These are phyloP conservation scores for Podila minutissima DNA, from an alignment of 192 early-diverging fungal genomes.

Conservation along the genomic window DNA sequence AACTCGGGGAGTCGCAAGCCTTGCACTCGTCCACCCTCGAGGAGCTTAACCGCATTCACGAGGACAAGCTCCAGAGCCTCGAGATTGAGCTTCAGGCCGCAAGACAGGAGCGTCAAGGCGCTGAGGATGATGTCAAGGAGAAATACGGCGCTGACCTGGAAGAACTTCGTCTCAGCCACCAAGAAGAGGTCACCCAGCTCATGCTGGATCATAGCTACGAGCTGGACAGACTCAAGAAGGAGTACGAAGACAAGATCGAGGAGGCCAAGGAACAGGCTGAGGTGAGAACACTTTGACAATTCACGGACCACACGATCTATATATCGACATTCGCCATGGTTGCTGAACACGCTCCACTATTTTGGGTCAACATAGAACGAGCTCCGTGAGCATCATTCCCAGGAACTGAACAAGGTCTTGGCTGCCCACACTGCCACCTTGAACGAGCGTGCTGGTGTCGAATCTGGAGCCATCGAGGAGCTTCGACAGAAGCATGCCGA, in stretches of 20 bases:
- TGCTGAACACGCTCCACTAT: too few species aligned
- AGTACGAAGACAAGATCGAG: slow-evolving; percentile 35
- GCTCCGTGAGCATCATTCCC: slow-evolving; percentile 28
- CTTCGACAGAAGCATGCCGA: slow-evolving; percentile 37
- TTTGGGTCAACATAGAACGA: slow-evolving; percentile 12
- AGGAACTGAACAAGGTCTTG: slow-evolving; percentile 23
- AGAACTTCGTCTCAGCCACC: slow-evolving; percentile 28
- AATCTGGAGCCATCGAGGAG: slow-evolving; percentile 35
- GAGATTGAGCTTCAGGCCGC: slow-evolving; percentile 49
- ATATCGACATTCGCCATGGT: too few species aligned
- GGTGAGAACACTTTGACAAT: slow-evolving; percentile 6
- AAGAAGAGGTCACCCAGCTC: slow-evolving; percentile 27
- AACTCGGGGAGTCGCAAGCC: slow-evolving; percentile 44
- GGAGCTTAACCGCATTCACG: slow-evolving; percentile 47
- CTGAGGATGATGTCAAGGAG: slow-evolving; percentile 32
- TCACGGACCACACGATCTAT: neutral
- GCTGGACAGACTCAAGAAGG: slow-evolving; percentile 21
- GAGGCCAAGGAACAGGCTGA: slow-evolving; percentile 41
- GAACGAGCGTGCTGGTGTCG: slow-evolving; percentile 45
- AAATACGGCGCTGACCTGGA: slow-evolving; percentile 41
- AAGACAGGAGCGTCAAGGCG: slow-evolving; percentile 34
- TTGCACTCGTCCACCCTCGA: slow-evolving; percentile 40
- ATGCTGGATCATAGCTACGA: slow-evolving; percentile 27
- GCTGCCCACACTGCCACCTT: slow-evolving; percentile 38
- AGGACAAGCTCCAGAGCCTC: slow-evolving; percentile 43